phyloP scores from a whole-genome alignment of 2,329 filamentous ascomycete genomes.

The Cladosporium colombiae region DNA sequence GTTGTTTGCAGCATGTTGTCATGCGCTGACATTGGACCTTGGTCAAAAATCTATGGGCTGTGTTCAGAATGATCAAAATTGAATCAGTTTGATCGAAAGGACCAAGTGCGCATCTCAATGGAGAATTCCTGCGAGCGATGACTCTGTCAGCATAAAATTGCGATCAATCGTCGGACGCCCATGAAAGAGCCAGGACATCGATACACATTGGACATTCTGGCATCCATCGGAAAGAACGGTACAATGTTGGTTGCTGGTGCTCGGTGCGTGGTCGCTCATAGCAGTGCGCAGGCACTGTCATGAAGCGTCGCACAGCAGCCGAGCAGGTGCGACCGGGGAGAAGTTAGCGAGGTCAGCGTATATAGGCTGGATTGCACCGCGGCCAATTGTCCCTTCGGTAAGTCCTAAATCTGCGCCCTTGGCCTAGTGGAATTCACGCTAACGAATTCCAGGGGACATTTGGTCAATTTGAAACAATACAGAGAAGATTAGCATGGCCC shows the following conservation, averaged over 20 bases:
- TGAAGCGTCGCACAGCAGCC: not conserved
- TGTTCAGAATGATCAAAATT: not conserved
- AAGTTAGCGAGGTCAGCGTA: not conserved
- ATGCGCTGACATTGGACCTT: not conserved
- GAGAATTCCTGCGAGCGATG: not conserved
- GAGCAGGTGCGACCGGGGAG: not conserved
- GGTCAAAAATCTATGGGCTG: not conserved
- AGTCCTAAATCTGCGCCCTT: not conserved
- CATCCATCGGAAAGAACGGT: not conserved
- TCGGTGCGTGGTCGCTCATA: not conserved
- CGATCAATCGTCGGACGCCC: not conserved
- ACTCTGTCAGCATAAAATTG: too few relatives aligned
- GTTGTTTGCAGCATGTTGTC: not conserved
- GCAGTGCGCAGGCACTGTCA: not conserved
- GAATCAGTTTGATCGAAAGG: not conserved
- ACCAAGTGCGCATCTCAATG: not conserved
- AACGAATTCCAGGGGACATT: slow-evolving; percentile 16
- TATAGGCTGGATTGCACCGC: not conserved
- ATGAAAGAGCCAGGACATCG: not conserved
- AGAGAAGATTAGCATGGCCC: slow-evolving; percentile 57
- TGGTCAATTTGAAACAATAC: slow-evolving; percentile 40
- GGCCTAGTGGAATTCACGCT: slow-evolving; percentile 1
- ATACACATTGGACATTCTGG: not conserved
- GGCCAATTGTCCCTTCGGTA: slow-evolving; percentile 13
- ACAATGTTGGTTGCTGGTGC: not conserved